Percentiles rank a stretch among this genome's conserved stretches.
These are phyloP conservation scores for Anastatica hierochuntica DNA, from an alignment of 345 rosid genomes.

Conservation along the genomic window DNA sequence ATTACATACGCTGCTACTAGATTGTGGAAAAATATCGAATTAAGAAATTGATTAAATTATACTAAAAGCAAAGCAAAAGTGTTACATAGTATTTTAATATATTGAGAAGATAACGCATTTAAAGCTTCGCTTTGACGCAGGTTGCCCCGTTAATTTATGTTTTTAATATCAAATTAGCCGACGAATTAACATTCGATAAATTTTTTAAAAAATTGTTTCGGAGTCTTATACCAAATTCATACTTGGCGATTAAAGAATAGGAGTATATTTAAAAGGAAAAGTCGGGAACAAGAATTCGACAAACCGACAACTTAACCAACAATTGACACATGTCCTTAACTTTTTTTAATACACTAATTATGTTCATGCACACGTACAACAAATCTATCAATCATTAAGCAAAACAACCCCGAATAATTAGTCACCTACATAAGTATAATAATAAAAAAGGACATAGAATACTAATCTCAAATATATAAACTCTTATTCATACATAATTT, in stretches of 20 bases:
- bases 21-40: too few relatives aligned
- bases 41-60: too few relatives aligned
- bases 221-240: conserved; percentile 16
- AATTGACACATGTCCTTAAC: conserved; percentile 44
- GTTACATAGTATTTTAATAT: too few relatives aligned
- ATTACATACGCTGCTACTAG: too few relatives aligned
- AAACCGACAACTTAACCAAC: conserved; percentile 51
- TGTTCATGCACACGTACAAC: conserved; percentile 47
- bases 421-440: background rate
- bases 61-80: too few relatives aligned
- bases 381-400: conserved; percentile 35
- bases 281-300: conserved; percentile 21
- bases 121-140: conserved; percentile 4
- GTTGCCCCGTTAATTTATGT: conserved; percentile 7
- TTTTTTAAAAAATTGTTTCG: background rate
- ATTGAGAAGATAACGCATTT: conserved; percentile 19
- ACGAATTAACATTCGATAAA: conserved; percentile 6
- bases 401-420: conserved; percentile 10
- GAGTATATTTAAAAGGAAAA: too few relatives aligned
- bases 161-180: conserved; percentile 7
- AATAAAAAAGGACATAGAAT: too few relatives aligned
- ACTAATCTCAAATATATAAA: too few relatives aligned
- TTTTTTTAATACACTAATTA: conserved; percentile 25
- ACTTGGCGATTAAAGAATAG: too few relatives aligned
- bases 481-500: too few relatives aligned